These are phyloP conservation scores for Aurantiochytrium sp. DNA, from an alignment of 108 stramenopile species.

Conservation along the genomic window DNA sequence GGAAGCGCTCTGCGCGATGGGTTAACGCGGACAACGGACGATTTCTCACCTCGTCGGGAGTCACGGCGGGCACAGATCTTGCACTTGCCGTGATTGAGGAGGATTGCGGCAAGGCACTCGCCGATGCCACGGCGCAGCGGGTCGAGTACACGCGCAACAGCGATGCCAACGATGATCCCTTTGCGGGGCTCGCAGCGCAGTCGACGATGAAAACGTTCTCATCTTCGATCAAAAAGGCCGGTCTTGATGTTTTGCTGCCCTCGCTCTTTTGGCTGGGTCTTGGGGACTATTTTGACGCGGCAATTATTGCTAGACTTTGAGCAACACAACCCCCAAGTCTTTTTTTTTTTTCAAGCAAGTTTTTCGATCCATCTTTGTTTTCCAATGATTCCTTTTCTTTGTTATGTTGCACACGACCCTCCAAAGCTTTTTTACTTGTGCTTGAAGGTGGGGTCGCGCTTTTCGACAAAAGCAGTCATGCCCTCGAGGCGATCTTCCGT, in stretches of 20 bases:
- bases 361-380: too few relatives aligned
- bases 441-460: constrained; percentile 68
- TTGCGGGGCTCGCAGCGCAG: neutral
- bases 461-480: constrained; percentile 85
- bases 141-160: neutral
- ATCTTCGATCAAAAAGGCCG: too few relatives aligned
- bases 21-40: neutral
- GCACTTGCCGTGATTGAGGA: neutral
- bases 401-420: too few relatives aligned
- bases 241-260: too few relatives aligned
- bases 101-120: neutral
- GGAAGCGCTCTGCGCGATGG: neutral
- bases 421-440: constrained; percentile 43
- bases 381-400: too few relatives aligned
- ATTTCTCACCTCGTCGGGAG: neutral
- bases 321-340: too few relatives aligned
- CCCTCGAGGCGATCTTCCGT: constrained; percentile 97
- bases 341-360: constrained; percentile 16
- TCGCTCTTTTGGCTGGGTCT: too few relatives aligned
- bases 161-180: neutral
- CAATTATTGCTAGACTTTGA: too few relatives aligned
- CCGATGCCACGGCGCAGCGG: neutral
- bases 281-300: too few relatives aligned
- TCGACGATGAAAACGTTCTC: too few relatives aligned
- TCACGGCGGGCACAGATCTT: neutral